Conservation (phyloP, 345 rosid species). For the Turritis glabra region DNA sequence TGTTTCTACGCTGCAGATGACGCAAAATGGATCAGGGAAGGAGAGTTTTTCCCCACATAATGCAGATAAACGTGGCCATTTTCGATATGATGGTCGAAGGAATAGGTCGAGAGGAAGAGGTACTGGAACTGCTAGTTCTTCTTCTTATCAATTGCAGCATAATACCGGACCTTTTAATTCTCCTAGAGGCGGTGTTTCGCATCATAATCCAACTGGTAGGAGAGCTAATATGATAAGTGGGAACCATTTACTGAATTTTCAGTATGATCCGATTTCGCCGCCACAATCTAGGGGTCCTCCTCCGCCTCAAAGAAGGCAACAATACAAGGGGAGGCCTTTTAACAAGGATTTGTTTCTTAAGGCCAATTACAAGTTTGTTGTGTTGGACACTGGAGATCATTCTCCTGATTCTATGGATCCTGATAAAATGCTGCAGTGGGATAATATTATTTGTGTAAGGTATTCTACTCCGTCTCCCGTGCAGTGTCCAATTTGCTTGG, state of each 20-base stretch:
- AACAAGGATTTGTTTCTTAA: constrained; percentile 91
- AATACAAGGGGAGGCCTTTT: constrained; percentile 69
- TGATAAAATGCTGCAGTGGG: constrained; percentile 88
- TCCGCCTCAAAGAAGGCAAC: constrained; percentile 65
- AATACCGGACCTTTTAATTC: constrained; percentile 40
- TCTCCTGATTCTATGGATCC: constrained; percentile 79
- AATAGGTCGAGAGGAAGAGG: constrained; percentile 56
- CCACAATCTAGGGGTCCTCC: constrained; percentile 53
- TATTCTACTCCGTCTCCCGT: constrained; percentile 77
- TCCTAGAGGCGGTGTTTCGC: constrained; percentile 45
- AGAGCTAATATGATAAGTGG: constrained; percentile 68
- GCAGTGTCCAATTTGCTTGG: constrained; percentile 97
- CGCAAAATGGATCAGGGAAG: constrained; percentile 39
- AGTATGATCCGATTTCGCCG: constrained; percentile 77
- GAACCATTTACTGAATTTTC: constrained; percentile 90
- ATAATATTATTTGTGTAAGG: constrained; percentile 82
- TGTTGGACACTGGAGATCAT: constrained; percentile 72
- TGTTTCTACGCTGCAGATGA: constrained; percentile 52
- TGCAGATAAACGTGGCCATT: constrained; percentile 32
- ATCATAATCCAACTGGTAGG: constrained; percentile 60
- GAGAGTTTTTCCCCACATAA: constrained; percentile 43
- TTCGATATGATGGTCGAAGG: constrained; percentile 37
- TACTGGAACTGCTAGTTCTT: constrained; percentile 36
- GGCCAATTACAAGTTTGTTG: constrained; percentile 94
- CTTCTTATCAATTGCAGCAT: constrained; percentile 41